A percentile compares a stretch with the other conserved stretches of the same genome.
Conservation (phyloP, 2,329 filamentous ascomycete species). For the Pseudogymnoascus sp. region DNA sequence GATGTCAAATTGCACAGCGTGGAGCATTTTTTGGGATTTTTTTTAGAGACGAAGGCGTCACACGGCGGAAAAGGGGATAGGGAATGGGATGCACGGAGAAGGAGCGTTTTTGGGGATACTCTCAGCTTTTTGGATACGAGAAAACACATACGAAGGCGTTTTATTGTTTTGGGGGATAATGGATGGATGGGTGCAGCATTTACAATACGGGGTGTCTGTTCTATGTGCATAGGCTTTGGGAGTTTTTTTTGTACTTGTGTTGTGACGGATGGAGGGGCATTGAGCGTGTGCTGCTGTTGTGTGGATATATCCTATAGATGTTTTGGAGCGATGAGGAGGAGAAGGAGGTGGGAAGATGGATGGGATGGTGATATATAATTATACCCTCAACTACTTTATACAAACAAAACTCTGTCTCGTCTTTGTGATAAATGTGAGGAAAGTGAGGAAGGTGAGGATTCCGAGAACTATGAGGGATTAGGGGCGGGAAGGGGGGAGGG, state of each 20-base stretch:
- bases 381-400: not conserved
- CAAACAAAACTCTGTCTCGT: not conserved
- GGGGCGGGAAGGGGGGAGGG: no score
- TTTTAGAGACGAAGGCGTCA: not conserved
- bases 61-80: not conserved
- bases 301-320: slow-evolving; percentile 1
- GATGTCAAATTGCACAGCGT: not conserved
- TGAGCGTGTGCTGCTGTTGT: not conserved
- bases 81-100: not conserved
- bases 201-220: not conserved
- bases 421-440: not conserved
- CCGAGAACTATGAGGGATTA: no score
- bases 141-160: not conserved
- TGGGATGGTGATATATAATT: not conserved
- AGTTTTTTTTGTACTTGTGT: not conserved
- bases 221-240: not conserved
- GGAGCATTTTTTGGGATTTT: not conserved
- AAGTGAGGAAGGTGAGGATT: no score
- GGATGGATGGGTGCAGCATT: not conserved
- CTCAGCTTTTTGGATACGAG: not conserved
- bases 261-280: not conserved
- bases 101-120: not conserved
- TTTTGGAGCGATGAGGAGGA: not conserved
- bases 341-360: not conserved
- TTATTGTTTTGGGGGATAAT: not conserved